A percentile compares a stretch with the other conserved stretches of the same genome.
phyloP scores from a whole-genome alignment of 1,139 yeast genomes.

The Pichia sp. region DNA sequence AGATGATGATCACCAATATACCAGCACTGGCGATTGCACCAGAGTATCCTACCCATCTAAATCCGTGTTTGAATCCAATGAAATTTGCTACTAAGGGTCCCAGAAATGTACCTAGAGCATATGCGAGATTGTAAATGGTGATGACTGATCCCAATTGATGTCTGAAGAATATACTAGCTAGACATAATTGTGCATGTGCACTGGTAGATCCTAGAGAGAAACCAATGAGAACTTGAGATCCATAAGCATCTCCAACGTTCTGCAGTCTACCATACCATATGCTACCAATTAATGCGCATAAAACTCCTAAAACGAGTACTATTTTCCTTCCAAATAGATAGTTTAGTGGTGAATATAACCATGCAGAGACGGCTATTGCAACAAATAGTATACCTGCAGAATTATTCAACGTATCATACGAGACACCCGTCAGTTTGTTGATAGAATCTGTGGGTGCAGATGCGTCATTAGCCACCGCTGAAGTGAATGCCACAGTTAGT shows the following conservation, averaged over 20 bases:
- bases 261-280: constrained; percentile 31
- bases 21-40: constrained; percentile 66
- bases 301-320: constrained; percentile 29
- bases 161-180: constrained; percentile 31
- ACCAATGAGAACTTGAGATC: constrained; percentile 35
- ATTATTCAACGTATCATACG: constrained; percentile 33
- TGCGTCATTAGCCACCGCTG: constrained; percentile 34
- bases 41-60: constrained; percentile 39
- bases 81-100: constrained; percentile 35
- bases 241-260: constrained; percentile 29
- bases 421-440: constrained; percentile 29
- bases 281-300: constrained; percentile 29
- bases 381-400: constrained; percentile 35
- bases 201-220: constrained; percentile 32
- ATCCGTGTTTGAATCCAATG: constrained; percentile 22
- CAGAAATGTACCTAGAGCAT: constrained; percentile 33
- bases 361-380: constrained; percentile 30
- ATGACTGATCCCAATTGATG: constrained; percentile 36
- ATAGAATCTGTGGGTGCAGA: constrained; percentile 34
- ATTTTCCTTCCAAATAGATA: constrained; percentile 32
- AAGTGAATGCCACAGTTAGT: constrained; percentile 30
- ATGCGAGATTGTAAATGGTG: constrained; percentile 34
- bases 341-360: constrained; percentile 32
- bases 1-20: constrained; percentile 44
- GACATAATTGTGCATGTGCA: constrained; percentile 34